phyloP scores from a whole-genome alignment of 2,329 filamentous ascomycete genomes.

The Dothideomycetes sp. region DNA sequence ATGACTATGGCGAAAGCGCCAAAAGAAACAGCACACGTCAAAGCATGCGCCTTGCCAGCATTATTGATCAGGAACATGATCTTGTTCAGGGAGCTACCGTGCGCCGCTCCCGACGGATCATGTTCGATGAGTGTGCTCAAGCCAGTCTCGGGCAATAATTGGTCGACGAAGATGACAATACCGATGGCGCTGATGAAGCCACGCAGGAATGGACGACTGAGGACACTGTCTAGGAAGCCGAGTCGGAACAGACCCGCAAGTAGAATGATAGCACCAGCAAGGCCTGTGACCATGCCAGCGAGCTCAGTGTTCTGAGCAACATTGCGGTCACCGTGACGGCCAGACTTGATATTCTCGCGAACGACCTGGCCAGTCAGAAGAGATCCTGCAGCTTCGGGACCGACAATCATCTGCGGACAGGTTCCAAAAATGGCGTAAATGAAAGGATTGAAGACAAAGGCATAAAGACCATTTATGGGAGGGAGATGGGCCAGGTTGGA shows the following conservation, averaged over 20 bases:
- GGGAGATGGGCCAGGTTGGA: slow-evolving; percentile 88
- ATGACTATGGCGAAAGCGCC: slow-evolving; percentile 82
- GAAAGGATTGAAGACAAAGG: slow-evolving; percentile 85
- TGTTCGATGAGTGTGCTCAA: slow-evolving; percentile 58
- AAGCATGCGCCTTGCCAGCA: slow-evolving; percentile 54
- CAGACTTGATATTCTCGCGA: slow-evolving; percentile 62
- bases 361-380: slow-evolving; percentile 83
- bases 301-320: slow-evolving; percentile 69
- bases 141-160: slow-evolving; percentile 84
- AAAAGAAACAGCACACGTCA: slow-evolving; percentile 69
- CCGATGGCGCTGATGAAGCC: slow-evolving; percentile 97
- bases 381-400: slow-evolving; percentile 88
- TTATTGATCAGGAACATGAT: slow-evolving; percentile 68
- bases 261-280: slow-evolving; percentile 83
- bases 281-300: slow-evolving; percentile 77
- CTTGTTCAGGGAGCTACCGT: slow-evolving; percentile 82
- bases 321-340: slow-evolving; percentile 55
- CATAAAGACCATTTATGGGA: slow-evolving; percentile 86
- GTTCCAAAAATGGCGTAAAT: slow-evolving; percentile 87
- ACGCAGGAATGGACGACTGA: slow-evolving; percentile 83
- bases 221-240: slow-evolving; percentile 87
- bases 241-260: slow-evolving; percentile 74
- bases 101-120: slow-evolving; percentile 49
- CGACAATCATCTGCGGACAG: slow-evolving; percentile 86
- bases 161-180: slow-evolving; percentile 91